Percentiles rank a stretch among this genome's conserved stretches.
phyloP scores from a whole-genome alignment of 2,329 filamentous ascomycete genomes.

The Aspergillus costaricaensis region DNA sequence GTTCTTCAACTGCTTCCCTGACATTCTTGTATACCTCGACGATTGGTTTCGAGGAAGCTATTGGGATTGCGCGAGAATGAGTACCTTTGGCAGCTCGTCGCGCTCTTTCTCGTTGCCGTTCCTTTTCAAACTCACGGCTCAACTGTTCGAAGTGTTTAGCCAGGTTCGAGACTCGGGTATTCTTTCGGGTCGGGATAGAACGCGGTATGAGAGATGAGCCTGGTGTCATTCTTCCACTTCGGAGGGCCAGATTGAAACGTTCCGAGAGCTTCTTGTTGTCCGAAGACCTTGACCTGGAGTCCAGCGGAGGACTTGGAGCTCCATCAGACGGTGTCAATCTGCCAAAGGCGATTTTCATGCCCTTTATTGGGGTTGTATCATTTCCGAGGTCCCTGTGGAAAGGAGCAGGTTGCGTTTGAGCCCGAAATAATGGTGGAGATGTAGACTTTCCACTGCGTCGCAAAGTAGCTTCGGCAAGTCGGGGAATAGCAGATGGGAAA shows the following conservation, averaged over 20 bases:
- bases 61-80: constrained; percentile 78
- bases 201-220: constrained; percentile 79
- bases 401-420: constrained; percentile 54
- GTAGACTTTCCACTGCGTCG: constrained; percentile 40
- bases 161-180: constrained; percentile 80
- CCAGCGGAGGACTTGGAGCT: constrained; percentile 26
- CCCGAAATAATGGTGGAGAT: constrained; percentile 52
- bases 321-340: constrained; percentile 25
- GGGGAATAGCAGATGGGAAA: constrained; percentile 43
- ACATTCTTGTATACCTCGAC: constrained; percentile 96
- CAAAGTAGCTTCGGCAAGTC: constrained; percentile 39
- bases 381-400: constrained; percentile 33
- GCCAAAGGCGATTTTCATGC: constrained; percentile 26
- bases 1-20: constrained; percentile 86
- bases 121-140: constrained; percentile 93
- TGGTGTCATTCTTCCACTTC: constrained; percentile 53
- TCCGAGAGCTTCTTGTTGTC: constrained; percentile 76
- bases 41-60: constrained; percentile 90
- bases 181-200: constrained; percentile 71
- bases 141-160: constrained; percentile 96
- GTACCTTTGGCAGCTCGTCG: constrained; percentile 75
- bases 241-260: constrained; percentile 68
- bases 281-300: constrained; percentile 40
- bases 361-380: constrained; percentile 22
- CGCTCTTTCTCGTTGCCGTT: constrained; percentile 81